phyloP scores from a whole-genome alignment of 2,329 filamentous ascomycete species.

The Exophiala calicioides region DNA sequence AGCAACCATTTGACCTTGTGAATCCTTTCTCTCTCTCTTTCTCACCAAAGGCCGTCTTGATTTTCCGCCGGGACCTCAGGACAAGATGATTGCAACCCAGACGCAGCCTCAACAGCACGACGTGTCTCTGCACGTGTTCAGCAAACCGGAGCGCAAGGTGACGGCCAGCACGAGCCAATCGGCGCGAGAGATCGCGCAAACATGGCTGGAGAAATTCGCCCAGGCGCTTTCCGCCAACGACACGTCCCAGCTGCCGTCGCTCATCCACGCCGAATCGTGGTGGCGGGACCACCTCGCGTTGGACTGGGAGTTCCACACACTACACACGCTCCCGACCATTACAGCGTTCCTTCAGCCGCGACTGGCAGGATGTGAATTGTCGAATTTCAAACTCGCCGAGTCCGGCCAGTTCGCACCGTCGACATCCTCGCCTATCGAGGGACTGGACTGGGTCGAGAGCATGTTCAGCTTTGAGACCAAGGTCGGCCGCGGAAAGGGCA shows the following conservation, averaged over 20 bases:
- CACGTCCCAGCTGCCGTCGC: slow-evolving; percentile 22
- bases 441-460: slow-evolving; percentile 39
- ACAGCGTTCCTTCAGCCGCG: slow-evolving; percentile 35
- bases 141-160: background rate
- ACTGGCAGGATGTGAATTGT: slow-evolving; percentile 34
- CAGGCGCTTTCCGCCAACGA: slow-evolving; percentile 28
- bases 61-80: too few relatives aligned
- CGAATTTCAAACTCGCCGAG: slow-evolving; percentile 37
- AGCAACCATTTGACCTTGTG: too few relatives aligned
- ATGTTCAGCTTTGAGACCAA: slow-evolving; percentile 45
- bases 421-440: slow-evolving; percentile 34
- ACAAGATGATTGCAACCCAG: slow-evolving; percentile 1
- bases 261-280: slow-evolving; percentile 44
- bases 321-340: slow-evolving; percentile 37
- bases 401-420: slow-evolving; percentile 37
- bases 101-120: background rate
- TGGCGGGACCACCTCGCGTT: slow-evolving; percentile 45
- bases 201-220: slow-evolving; percentile 38
- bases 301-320: slow-evolving; percentile 43
- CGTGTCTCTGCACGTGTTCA: background rate
- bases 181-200: slow-evolving; percentile 34
- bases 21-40: too few relatives aligned
- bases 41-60: too few relatives aligned
- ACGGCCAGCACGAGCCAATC: background rate
- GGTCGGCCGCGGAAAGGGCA: slow-evolving; percentile 39